Percentiles rank a stretch among this genome's conserved stretches.
phyloP scores from a whole-genome alignment of 1,284 basidiomycete species.

The Trichosporon coremiiforme region DNA sequence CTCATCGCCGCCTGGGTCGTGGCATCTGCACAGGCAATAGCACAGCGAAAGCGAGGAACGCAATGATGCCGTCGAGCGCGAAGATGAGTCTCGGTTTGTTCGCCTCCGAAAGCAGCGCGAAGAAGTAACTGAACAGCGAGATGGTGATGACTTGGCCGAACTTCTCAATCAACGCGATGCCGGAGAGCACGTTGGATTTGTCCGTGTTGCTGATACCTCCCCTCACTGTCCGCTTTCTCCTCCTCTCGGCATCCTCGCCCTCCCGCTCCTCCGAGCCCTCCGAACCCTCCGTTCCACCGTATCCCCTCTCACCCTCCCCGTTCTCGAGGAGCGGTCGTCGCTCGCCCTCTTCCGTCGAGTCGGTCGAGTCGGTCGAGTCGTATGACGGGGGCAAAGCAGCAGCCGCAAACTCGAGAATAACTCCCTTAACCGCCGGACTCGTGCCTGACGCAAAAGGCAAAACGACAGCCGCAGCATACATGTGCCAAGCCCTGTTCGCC shows the following conservation, averaged over 20 bases:
- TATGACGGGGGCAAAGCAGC: not conserved
- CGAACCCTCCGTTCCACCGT: not conserved
- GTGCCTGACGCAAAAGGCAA: conserved; percentile 55
- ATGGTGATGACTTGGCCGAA: conserved; percentile 46
- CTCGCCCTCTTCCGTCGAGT: too few relatives aligned
- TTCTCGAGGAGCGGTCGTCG: too few relatives aligned
- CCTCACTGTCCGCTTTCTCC: too few relatives aligned
- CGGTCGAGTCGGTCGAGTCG: too few relatives aligned
- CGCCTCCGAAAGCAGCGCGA: conserved; percentile 41
- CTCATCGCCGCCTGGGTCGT: not conserved
- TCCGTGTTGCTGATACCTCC: conserved; percentile 9
- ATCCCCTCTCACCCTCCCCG: not conserved
- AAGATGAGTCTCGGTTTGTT: conserved; percentile 45
- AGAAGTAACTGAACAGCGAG: conserved; percentile 45
- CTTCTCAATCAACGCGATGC: conserved; percentile 53
- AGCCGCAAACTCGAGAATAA: conserved; percentile 49
- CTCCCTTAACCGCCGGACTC: conserved; percentile 53
- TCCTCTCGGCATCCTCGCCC: too few relatives aligned
- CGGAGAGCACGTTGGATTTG: conserved; percentile 43
- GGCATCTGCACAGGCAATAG: conserved; percentile 46
- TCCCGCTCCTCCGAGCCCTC: too few relatives aligned
- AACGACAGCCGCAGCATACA: conserved; percentile 50
- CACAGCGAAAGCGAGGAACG: conserved; percentile 42
- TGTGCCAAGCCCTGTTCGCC: conserved; percentile 42
- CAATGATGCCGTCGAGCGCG: conserved; percentile 45